Conservation (phyloP, 352 stramenopile genomes). For the Saprolegnia parasitica region DNA sequence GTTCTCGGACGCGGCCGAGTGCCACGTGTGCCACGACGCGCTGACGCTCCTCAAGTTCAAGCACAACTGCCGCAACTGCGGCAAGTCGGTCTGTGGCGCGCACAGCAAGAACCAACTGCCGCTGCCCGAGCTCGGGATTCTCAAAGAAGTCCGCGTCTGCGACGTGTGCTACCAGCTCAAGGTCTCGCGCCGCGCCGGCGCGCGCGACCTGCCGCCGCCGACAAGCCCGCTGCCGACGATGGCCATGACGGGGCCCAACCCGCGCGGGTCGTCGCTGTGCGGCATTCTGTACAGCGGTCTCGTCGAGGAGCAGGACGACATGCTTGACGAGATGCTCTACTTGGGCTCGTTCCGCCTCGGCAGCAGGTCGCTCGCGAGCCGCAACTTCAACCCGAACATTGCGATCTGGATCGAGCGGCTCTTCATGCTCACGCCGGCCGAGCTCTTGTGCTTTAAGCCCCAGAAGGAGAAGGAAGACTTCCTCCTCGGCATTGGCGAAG, state of each 20-base stretch:
- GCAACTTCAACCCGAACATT: conserved; percentile 69
- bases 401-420: conserved; percentile 74
- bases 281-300: conserved; percentile 68
- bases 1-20: conserved; percentile 21
- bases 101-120: conserved; percentile 78
- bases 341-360: conserved; percentile 70
- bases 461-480: conserved; percentile 32
- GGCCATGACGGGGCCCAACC: not conserved
- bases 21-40: conserved; percentile 16
- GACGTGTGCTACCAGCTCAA: conserved; percentile 62
- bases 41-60: conserved; percentile 32
- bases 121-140: conserved; percentile 64
- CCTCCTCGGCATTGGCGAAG: conserved; percentile 47
- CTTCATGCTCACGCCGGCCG: conserved; percentile 70
- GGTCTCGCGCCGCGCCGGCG: conserved; percentile 59
- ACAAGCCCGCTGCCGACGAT: not conserved
- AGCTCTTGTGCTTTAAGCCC: conserved; percentile 71
- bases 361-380: conserved; percentile 57
- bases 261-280: conserved; percentile 34
- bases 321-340: conserved; percentile 71
- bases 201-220: not conserved
- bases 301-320: conserved; percentile 73
- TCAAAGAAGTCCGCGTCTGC: conserved; percentile 71
- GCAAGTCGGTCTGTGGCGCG: conserved; percentile 54
- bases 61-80: conserved; percentile 66